These are phyloP conservation scores for Acanthamoeba lenticulata DNA, from an alignment of 208 protist species.

Conservation along the genomic window DNA sequence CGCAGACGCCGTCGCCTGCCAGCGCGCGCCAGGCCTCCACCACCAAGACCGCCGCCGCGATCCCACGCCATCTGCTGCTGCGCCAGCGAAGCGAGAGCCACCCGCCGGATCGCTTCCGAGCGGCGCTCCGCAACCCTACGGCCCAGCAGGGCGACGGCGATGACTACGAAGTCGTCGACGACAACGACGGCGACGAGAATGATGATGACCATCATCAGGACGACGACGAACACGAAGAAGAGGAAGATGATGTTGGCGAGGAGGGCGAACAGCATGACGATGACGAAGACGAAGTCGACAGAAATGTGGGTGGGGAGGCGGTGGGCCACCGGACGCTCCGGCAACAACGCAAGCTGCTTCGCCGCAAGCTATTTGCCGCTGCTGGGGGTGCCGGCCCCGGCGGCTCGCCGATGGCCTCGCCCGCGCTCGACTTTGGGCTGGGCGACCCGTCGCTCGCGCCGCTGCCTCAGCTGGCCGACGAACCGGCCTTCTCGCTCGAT, in stretches of 20 bases:
- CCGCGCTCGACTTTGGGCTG: background rate
- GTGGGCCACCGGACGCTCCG: background rate
- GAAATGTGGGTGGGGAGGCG: background rate
- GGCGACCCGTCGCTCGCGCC: background rate
- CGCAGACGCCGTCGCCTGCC: background rate
- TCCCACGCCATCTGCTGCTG: background rate
- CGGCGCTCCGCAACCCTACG: background rate
- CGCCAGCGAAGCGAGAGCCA: slow-evolving; percentile 3
- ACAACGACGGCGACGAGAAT: background rate
- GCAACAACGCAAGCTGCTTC: background rate
- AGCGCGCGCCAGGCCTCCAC: background rate
- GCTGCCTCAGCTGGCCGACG: no score
- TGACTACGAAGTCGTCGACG: background rate
- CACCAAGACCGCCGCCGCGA: background rate
- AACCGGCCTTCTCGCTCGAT: no score
- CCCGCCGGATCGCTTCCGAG: background rate
- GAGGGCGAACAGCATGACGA: background rate
- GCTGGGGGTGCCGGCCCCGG: no score
- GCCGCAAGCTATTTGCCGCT: no score
- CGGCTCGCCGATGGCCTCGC: background rate
- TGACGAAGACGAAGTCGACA: background rate
- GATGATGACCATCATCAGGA: background rate
- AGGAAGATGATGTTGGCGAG: background rate
- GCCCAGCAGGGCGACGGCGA: background rate
- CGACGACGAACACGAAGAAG: background rate